Evolutionary conservation across 768 basidiomycete genomes (phyloP).

Genomic region (Rhodotorula taiwanensis): DNA sequence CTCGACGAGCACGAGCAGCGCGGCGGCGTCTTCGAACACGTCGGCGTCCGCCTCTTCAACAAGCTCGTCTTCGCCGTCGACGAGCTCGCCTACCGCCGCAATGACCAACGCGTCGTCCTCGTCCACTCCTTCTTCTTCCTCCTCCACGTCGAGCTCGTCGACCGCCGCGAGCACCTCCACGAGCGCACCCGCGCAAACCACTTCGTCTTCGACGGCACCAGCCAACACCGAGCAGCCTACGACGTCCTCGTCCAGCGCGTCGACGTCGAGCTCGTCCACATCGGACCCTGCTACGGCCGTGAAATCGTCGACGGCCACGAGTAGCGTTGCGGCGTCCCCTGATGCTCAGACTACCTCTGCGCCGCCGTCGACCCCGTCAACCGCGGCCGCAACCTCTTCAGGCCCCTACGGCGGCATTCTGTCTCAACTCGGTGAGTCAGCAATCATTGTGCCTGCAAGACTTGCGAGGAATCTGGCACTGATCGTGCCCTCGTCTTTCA

Average conservation of each 20-base stretch:
- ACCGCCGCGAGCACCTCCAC: not conserved
- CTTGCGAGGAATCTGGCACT: too few species aligned
- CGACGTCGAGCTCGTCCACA: not conserved
- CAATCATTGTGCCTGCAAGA: too few species aligned
- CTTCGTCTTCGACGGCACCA: not conserved
- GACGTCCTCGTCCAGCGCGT: not conserved
- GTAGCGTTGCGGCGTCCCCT: not conserved
- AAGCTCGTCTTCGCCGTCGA: not conserved
- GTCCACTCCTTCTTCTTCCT: not conserved
- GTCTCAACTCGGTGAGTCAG: conserved; percentile 2
- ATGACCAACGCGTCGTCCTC: not conserved
- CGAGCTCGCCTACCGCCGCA: not conserved
- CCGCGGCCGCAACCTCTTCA: not conserved
- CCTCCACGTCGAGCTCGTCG: not conserved
- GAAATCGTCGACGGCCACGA: not conserved
- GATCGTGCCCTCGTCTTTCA: not conserved
- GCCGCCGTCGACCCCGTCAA: too few species aligned
- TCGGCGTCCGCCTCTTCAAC: too few species aligned
- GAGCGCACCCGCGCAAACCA: not conserved
- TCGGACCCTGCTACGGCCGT: not conserved
- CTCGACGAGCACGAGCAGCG: not conserved
- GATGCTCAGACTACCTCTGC: not conserved
- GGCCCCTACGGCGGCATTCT: not conserved
- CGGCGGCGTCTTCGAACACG: not conserved
- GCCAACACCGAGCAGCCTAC: not conserved